These are phyloP conservation scores for Dictyostelium firmibasis DNA, from an alignment of 78 protist species.

Conservation along the genomic window DNA sequence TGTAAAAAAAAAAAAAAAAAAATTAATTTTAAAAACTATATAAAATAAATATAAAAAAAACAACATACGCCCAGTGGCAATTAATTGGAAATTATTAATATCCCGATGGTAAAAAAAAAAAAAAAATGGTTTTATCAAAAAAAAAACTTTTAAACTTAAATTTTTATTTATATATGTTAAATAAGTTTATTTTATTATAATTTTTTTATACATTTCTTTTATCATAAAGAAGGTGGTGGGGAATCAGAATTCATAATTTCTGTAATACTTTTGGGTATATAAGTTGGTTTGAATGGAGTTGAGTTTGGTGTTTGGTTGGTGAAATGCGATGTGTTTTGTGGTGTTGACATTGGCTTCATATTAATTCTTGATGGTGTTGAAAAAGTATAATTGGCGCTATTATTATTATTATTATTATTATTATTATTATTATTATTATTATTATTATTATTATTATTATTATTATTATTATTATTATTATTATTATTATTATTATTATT, in stretches of 20 bases:
- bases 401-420: background rate
- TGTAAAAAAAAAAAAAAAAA: background rate
- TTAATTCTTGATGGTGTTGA: slow-evolving; percentile 16
- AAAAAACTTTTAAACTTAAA: no score
- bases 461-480: background rate
- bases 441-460: background rate
- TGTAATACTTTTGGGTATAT: background rate
- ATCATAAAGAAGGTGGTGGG: background rate
- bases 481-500: no score
- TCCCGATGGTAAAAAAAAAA: no score
- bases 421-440: background rate
- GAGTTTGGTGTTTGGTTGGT: background rate
- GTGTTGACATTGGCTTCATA: background rate
- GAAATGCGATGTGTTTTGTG: background rate
- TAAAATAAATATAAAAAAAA: background rate
- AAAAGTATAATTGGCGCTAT: background rate
- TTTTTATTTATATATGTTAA: background rate
- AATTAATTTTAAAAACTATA: no score
- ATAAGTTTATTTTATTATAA: background rate
- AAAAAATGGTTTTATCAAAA: no score
- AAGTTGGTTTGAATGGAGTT: background rate
- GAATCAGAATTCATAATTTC: background rate
- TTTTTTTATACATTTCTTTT: background rate
- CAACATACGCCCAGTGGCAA: no score
- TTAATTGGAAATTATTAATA: no score